phyloP scores from a whole-genome alignment of 805 yeast species.

The Yamadazyma akitaensis region DNA sequence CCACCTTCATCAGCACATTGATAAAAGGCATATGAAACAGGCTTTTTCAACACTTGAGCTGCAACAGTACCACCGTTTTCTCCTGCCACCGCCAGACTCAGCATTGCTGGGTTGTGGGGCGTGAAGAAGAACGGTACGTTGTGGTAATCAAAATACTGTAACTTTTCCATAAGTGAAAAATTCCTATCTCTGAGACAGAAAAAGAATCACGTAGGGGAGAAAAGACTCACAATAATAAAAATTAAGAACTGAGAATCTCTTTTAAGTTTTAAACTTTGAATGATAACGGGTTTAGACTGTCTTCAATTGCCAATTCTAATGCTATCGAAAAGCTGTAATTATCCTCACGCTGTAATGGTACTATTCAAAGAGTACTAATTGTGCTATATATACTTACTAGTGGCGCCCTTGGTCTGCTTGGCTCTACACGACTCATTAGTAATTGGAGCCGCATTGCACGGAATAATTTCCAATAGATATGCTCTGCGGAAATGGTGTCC shows the following conservation, averaged over 20 bases:
- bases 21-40: constrained; percentile 2
- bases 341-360: no score
- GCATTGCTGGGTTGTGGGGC: neutral
- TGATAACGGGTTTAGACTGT: no score
- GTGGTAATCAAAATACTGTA: constrained; percentile 16
- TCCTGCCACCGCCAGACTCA: neutral
- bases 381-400: neutral
- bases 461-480: no score
- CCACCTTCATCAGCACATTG: constrained; percentile 36
- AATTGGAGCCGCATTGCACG: neutral
- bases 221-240: no score
- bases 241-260: no score
- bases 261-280: no score
- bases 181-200: neutral
- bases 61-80: neutral
- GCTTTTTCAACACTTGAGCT: neutral
- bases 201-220: no score
- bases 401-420: neutral
- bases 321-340: no score
- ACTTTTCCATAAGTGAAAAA: constrained; percentile 10
- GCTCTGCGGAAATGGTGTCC: no score
- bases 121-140: constrained; percentile 15
- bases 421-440: neutral
- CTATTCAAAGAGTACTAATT: neutral
- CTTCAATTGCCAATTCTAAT: no score